phyloP scores from a whole-genome alignment of 163 green algal species.

The Chlorella variabilis region DNA sequence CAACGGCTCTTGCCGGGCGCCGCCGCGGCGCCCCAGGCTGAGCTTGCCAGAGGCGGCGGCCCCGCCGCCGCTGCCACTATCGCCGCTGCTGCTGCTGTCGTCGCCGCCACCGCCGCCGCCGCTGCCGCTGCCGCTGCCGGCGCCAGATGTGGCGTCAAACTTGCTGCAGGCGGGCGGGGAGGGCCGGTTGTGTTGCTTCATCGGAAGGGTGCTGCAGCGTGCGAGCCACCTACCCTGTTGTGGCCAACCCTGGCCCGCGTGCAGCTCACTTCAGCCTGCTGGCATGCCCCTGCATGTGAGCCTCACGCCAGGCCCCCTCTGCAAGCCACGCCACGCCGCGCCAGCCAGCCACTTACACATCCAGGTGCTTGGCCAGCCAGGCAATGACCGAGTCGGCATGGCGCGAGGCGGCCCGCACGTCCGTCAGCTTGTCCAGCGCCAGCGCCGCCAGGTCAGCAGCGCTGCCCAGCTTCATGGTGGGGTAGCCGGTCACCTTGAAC shows the following conservation, averaged over 20 bases:
- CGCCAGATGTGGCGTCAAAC: neutral
- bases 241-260: no score
- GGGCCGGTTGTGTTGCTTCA: no score
- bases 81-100: neutral
- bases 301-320: no score
- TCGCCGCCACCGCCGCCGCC: neutral
- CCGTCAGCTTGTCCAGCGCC: slow-evolving; percentile 3
- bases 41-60: neutral
- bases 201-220: neutral
- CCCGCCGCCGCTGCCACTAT: neutral
- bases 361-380: slow-evolving; percentile 23
- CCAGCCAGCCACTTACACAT: slow-evolving; percentile 36
- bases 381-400: slow-evolving; percentile 18
- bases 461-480: slow-evolving; percentile 40
- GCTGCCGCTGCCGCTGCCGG: neutral
- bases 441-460: slow-evolving; percentile 17
- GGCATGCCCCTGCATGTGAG: no score
- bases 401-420: slow-evolving; percentile 5
- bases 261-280: no score
- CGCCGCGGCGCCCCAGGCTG: neutral
- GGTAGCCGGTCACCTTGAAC: slow-evolving; percentile 42
- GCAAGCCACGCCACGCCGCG: no score
- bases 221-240: slow-evolving; percentile 36
- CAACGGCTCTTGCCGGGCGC: no score
- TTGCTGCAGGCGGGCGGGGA: slow-evolving; percentile 19